Percentiles rank a stretch among this genome's conserved stretches.
Evolutionary conservation across 169 alveolate species (phyloP).

Genomic region (Cryptosporidium viatorum): DNA sequence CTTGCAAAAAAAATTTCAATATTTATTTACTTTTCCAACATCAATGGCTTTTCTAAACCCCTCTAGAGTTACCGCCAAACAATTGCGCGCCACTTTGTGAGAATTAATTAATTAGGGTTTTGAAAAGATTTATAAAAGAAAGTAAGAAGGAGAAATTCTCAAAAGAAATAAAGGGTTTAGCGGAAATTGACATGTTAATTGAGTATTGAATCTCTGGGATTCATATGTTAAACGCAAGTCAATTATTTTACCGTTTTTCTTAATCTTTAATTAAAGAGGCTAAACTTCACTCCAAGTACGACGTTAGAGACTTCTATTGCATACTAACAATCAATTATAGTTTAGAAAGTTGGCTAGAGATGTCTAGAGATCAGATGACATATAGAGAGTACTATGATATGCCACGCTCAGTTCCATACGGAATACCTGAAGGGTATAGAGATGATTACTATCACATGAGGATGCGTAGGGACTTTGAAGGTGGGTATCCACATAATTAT

Average conservation of each 20-base stretch:
- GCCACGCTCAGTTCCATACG: slow-evolving; percentile 15
- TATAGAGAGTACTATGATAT: slow-evolving; percentile 41
- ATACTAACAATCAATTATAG: background rate
- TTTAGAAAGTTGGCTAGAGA: background rate
- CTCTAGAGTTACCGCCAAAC: background rate
- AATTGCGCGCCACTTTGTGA: background rate
- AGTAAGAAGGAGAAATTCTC: background rate
- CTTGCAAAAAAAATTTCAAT: background rate
- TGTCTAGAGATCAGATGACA: slow-evolving; percentile 60
- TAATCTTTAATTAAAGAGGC: background rate
- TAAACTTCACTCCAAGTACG: background rate
- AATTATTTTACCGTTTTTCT: background rate
- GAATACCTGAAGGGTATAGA: slow-evolving; percentile 38
- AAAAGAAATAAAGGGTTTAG: background rate
- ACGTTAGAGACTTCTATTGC: background rate
- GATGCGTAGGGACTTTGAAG: slow-evolving; percentile 43
- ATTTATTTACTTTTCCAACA: background rate
- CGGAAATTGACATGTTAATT: background rate
- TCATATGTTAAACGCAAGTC: background rate
- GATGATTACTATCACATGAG: slow-evolving; percentile 10
- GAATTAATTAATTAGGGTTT: background rate
- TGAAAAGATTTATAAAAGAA: background rate
- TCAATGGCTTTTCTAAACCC: background rate
- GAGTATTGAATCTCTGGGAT: background rate
- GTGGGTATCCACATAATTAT: slow-evolving; percentile 15